Conservation (phyloP, 208 protist genomes). For the Leishmania major region DNA sequence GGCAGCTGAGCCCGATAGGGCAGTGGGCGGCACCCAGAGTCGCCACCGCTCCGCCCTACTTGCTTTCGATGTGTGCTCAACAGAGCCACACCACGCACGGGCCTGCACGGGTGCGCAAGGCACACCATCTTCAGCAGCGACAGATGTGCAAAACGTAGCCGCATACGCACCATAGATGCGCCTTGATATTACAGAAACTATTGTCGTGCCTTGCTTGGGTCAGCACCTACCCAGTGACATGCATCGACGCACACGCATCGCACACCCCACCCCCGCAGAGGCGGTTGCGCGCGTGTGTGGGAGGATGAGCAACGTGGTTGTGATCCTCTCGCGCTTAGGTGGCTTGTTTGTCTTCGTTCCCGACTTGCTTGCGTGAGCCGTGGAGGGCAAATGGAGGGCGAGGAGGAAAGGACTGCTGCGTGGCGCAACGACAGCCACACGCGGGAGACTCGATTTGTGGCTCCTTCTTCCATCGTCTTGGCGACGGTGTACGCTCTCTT, state of each 20-base stretch:
- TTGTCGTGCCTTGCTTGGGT: not conserved
- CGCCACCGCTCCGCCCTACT: not conserved
- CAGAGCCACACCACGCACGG: not conserved
- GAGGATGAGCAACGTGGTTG: not conserved
- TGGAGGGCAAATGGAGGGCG: not conserved
- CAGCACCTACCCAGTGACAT: not conserved
- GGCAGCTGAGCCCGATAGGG: not conserved
- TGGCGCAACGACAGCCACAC: not conserved
- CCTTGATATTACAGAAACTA: not conserved
- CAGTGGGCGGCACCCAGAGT: no score
- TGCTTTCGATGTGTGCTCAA: not conserved
- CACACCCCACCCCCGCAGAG: not conserved
- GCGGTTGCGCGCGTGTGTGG: not conserved
- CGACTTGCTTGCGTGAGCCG: not conserved
- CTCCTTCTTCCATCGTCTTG: not conserved
- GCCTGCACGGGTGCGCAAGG: not conserved
- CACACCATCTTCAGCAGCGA: not conserved
- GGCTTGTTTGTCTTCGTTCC: not conserved
- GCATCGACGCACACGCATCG: not conserved
- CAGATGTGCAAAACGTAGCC: not conserved
- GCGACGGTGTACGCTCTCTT: not conserved
- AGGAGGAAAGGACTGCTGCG: not conserved
- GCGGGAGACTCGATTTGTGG: not conserved
- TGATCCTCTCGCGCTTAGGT: not conserved
- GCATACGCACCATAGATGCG: conserved; percentile 3